phyloP scores from a whole-genome alignment of 169 alveolate species.

The Besnoitia besnoiti region DNA sequence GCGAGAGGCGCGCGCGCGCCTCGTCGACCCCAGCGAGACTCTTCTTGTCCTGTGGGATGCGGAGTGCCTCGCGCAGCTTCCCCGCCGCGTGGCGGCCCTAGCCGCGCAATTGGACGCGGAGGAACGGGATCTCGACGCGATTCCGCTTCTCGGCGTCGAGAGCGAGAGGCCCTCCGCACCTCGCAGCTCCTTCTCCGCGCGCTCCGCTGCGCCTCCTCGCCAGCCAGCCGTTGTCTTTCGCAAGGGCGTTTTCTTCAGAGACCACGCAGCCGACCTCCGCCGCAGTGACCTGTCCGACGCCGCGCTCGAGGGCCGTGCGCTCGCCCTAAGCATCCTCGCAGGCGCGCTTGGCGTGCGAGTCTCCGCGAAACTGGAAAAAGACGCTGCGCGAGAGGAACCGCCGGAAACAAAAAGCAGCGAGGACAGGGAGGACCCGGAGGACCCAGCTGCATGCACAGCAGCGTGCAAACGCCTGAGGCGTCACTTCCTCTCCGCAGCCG shows the following conservation, averaged over 20 bases:
- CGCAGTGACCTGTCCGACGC: too few relatives aligned
- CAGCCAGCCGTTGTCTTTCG: conserved; percentile 13
- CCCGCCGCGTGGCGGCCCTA: neutral
- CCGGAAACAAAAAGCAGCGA: neutral
- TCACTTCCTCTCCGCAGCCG: neutral
- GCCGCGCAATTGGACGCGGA: neutral
- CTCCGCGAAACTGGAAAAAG: neutral
- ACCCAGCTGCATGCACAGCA: neutral
- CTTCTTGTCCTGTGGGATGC: neutral
- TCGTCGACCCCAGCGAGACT: neutral
- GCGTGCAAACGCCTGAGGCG: neutral
- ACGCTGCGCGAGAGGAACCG: neutral
- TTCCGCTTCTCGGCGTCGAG: neutral
- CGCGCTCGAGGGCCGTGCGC: neutral
- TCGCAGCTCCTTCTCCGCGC: neutral
- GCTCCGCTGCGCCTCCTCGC: neutral
- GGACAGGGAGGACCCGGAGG: neutral
- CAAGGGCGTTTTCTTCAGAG: conserved; percentile 8
- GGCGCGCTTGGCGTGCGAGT: conserved; percentile 4
- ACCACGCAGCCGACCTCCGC: neutral
- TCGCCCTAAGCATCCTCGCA: conserved; percentile 24
- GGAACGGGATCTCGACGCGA: neutral
- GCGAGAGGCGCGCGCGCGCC: neutral
- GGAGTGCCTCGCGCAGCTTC: neutral
- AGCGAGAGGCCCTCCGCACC: neutral